Base-by-base conservation (phyloP, 208 protist genomes). In the Crithidia expoeki region DNA sequence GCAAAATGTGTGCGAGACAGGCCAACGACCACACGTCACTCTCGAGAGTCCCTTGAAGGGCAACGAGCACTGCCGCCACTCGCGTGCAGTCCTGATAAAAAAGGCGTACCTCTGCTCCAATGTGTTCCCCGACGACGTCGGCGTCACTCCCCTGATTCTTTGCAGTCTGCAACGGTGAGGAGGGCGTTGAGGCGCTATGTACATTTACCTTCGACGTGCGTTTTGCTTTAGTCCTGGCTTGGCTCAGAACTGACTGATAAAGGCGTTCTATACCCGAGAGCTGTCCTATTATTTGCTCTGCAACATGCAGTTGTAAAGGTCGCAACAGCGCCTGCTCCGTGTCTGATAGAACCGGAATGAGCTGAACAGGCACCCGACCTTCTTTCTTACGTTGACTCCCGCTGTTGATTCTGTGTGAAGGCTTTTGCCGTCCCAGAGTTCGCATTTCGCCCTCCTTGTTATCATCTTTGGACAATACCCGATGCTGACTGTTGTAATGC, bases 251-350 rank as follows among this genome's bases (percentile, higher is more conserved):
- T 27, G 27, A n/a, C 28, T 34, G n/a, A 36, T 47, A 38, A 36
- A 59, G 33, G 1, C 42, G 30, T 32, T 67, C 53, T 28, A 50
- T 32, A 17, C 49, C 36, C 36, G 36, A 42, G 10, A 42, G 12
- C 36, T 42, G 10, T 42, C 12, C 10, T 16, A 42, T 42, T 12
- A 42, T n/a, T 50, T 50, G 14, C 12, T 66, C 33, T 30, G 49
- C 64, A 10, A 65, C 47, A 30, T 70, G 56, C 6, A 49, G 53
- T 25, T 65, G 62, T 19, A 76, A 50, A 3, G 71, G 71, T 46
- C 57, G 56, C 25, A 76, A 34, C 62, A 11, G 57, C 62, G 46
- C 32, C 63, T 65, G 60, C 47, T 76, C 71, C 1, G 44, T 42
- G 36, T 69, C 53, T 7, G 63, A 59, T 0, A 44, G 49, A n/a